A percentile compares a stretch with the other conserved stretches of the same genome.
Evolutionary conservation across 2,329 filamentous ascomycete species (phyloP).

Genomic region (Aspergillus floridensis): DNA sequence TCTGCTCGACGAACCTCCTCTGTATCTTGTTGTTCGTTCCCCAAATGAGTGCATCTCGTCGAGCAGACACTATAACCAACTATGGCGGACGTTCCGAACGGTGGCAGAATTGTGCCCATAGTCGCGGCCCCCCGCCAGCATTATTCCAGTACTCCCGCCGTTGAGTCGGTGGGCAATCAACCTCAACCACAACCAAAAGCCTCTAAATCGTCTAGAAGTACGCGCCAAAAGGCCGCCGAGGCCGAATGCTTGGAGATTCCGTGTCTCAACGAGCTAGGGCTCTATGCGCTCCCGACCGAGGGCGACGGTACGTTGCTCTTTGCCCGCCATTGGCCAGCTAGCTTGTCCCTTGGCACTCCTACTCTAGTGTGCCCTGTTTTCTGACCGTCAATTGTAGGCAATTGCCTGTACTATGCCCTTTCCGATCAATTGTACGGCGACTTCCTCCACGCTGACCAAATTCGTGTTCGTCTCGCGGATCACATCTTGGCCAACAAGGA

Average conservation of each 20-base stretch:
- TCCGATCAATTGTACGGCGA: constrained; percentile 65
- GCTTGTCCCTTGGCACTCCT: constrained; percentile 10
- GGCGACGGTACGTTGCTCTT: constrained; percentile 56
- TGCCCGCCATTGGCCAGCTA: constrained; percentile 16
- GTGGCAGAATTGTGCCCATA: constrained; percentile 45
- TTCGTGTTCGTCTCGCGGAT: constrained; percentile 58
- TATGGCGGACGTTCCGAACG: constrained; percentile 40
- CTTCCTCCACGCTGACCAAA: constrained; percentile 56
- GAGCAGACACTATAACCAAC: constrained; percentile 30
- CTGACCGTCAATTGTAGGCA: constrained; percentile 49
- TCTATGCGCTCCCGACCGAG: constrained; percentile 59
- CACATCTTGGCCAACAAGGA: constrained; percentile 61
- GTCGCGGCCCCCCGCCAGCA: constrained; percentile 31
- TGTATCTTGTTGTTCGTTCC: constrained; percentile 8
- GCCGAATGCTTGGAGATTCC: constrained; percentile 38
- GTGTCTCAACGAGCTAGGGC: constrained; percentile 52
- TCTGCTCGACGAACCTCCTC: constrained; percentile 22
- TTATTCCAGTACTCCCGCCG: constrained; percentile 18
- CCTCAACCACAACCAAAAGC: constrained; percentile 14
- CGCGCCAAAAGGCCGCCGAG: constrained; percentile 21
- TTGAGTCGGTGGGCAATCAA: constrained; percentile 15
- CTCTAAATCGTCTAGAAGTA: constrained; percentile 8
- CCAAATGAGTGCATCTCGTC: constrained; percentile 37
- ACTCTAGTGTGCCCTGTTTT: background rate
- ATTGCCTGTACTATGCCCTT: constrained; percentile 67